Base-by-base conservation (phyloP, 495 filamentous ascomycete genomes). In the Neurospora terricola region DNA sequence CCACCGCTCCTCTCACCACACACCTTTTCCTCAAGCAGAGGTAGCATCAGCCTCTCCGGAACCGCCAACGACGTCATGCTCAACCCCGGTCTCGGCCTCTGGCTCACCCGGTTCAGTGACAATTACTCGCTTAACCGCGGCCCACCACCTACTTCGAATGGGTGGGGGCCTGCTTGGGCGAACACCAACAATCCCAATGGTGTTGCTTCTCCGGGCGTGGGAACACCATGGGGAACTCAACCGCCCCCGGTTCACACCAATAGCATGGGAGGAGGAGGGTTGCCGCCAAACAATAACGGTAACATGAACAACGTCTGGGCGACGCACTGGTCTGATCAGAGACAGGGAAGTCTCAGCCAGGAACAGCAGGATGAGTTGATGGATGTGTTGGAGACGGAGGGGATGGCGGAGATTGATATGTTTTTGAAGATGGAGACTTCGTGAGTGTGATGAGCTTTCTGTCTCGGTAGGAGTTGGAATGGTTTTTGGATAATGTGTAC, bases 321-420 rank as follows among this genome's bases (percentile, higher is more conserved):
- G 12, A 66, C 54, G 14, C 54, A 66, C 54, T 66, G 54, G 54
- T 66, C 27, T 14, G 76, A 78, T 45, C 79, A 86, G 78, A 83
- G 90, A 11, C 85, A 88, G 54, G 87, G 89, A 59, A 91, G 90
- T 48, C 81, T 93, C 70, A 91, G 87, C 66, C 89, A 91, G 71
- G 86, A 91, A 77, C 89, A 92, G 78, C 91, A 93, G 79, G 80
- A 89, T 54, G 89, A 93, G 81, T 80, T 93, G 70, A 89, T 92
- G 89, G 84, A 87, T 38, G 86, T 87, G 43, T 79, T 92, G 34
- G 90, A 91, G 75, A 85, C 87, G 38, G 84, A 91, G 75, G 90
- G 91, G 34, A 84, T 90, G 78, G 86, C 81, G 36, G 88, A 90
- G 72, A 90, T 90, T 72, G 85, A 89, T 73, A 86, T 85, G 21